These are phyloP conservation scores for Annulohypoxylon bovei DNA, from an alignment of 495 filamentous ascomycete species.

Conservation along the genomic window DNA sequence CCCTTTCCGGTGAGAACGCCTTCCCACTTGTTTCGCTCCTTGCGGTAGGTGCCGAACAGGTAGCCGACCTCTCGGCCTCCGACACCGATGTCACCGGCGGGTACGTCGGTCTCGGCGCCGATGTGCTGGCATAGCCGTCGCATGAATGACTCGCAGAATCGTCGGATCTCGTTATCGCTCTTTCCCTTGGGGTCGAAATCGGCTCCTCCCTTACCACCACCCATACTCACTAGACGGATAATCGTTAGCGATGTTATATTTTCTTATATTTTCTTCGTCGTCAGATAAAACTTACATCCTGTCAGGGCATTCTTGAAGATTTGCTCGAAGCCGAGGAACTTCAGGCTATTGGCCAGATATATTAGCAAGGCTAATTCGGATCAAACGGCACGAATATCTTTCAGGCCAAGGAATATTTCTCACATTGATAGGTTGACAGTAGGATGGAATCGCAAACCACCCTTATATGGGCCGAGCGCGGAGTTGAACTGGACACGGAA, in stretches of 20 bases:
- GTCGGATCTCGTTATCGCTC: conserved; percentile 95
- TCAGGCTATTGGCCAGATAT: conserved; percentile 62
- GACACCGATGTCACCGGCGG: conserved; percentile 95
- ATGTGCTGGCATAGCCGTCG: conserved; percentile 93
- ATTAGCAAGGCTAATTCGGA: conserved; percentile 34
- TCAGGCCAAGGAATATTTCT: conserved; percentile 11
- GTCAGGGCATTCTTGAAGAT: conserved; percentile 99
- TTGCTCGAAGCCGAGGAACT: conserved; percentile 99
- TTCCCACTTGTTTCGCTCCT: conserved; percentile 88
- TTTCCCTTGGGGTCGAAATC: conserved; percentile 99
- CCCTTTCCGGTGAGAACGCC: conserved; percentile 96
- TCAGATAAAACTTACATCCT: conserved; percentile 71
- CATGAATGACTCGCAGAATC: conserved; percentile 98
- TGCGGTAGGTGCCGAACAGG: conserved; percentile 95
- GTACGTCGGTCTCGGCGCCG: conserved; percentile 94
- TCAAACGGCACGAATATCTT: not conserved
- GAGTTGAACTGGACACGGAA: conserved; percentile 99
- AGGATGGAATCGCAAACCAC: conserved; percentile 94
- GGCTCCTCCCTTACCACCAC: conserved; percentile 96
- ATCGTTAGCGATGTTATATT: conserved; percentile 41
- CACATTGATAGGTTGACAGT: conserved; percentile 92
- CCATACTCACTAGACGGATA: conserved; percentile 80
- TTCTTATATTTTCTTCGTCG: not conserved
- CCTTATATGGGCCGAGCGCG: conserved; percentile 97
- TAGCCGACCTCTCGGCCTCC: conserved; percentile 89